Evolutionary conservation across 352 stramenopile species (phyloP).

Genomic region (Phytopythium cucurbitacearum): DNA sequence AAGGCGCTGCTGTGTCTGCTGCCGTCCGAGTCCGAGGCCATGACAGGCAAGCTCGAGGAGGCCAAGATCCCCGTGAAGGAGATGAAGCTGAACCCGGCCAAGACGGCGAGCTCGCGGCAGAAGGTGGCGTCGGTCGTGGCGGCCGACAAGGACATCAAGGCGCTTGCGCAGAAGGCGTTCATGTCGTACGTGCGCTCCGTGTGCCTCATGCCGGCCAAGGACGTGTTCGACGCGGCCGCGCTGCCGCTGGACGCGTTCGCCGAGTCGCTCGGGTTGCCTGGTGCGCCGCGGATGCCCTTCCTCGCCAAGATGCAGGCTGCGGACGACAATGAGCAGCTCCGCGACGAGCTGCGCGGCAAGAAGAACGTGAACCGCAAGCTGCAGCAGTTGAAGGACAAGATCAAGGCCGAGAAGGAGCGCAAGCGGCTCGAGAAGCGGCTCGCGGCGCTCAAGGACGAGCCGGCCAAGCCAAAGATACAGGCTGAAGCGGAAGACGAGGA

Average conservation of each 20-base stretch:
- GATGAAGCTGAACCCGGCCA: slow-evolving; percentile 95
- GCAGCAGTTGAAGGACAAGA: slow-evolving; percentile 97
- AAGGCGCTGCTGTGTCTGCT: slow-evolving; percentile 92
- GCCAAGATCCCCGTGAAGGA: slow-evolving; percentile 95
- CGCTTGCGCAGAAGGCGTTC: slow-evolving; percentile 97
- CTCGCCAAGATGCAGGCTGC: slow-evolving; percentile 79
- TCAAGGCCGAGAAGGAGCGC: slow-evolving; percentile 94
- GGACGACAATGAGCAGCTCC: slow-evolving; percentile 66
- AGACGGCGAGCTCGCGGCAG: slow-evolving; percentile 89
- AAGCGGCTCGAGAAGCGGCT: slow-evolving; percentile 88
- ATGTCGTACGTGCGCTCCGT: slow-evolving; percentile 97
- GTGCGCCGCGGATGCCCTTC: slow-evolving; percentile 92
- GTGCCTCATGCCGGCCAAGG: slow-evolving; percentile 93
- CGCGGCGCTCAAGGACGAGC: slow-evolving; percentile 28
- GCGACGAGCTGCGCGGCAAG: slow-evolving; percentile 85
- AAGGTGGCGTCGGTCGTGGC: slow-evolving; percentile 92
- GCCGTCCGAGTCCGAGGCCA: slow-evolving; percentile 88
- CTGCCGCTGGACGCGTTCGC: slow-evolving; percentile 93
- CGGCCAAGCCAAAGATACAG: slow-evolving; percentile 24
- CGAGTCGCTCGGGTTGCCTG: slow-evolving; percentile 91
- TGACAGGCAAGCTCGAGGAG: slow-evolving; percentile 84
- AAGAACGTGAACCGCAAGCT: slow-evolving; percentile 98
- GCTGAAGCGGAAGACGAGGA: slow-evolving; percentile 26
- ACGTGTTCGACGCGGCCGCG: slow-evolving; percentile 90
- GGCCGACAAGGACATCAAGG: slow-evolving; percentile 92